Conservation (phyloP, 345 rosid genomes). For the sweet orange (Citrus sinensis) region DVS_A1.0 CM039162.1:9948501-9949000, state of each 20-base stretch:
- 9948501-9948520: background rate
- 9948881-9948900: constrained; percentile 15
- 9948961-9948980: constrained; percentile 32
- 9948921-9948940: background rate
- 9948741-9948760: constrained; percentile 1
- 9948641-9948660: background rate
- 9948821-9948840: constrained; percentile 1
- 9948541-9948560: background rate
- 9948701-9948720: background rate
- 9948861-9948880: constrained; percentile 18
- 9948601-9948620: background rate
- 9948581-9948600: background rate
- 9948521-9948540: background rate
- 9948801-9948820: constrained; percentile 6
- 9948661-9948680: constrained; percentile 1
- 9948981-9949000: constrained; percentile 38
- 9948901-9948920: constrained; percentile 9
- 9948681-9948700: background rate
- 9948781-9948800: constrained; percentile 15
- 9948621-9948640: background rate
- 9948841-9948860: background rate
- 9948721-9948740: background rate
- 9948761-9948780: constrained; percentile 14
- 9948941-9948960: constrained; percentile 20
- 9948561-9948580: background rate